phyloP scores from a whole-genome alignment of 257 asterid species.

The Leptodermis oblonga region DNA sequence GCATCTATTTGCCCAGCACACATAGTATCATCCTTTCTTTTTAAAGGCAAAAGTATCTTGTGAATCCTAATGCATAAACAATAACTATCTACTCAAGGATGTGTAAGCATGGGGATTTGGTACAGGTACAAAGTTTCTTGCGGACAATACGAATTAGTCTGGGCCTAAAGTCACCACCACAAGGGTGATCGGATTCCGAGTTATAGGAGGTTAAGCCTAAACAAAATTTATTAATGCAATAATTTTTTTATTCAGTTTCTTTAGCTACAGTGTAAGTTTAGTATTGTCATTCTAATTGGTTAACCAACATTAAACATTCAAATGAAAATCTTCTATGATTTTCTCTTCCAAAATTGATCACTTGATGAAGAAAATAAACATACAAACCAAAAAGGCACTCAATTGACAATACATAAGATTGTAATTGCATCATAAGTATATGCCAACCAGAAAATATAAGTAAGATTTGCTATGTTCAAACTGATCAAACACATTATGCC shows the following conservation, averaged over 20 bases:
- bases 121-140: neutral
- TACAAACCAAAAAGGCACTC: neutral
- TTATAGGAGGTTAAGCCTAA: neutral
- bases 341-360: neutral
- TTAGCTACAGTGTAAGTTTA: neutral
- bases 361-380: neutral
- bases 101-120: neutral
- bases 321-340: neutral
- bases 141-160: neutral
- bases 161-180: neutral
- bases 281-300: neutral
- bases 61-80: neutral
- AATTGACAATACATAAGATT: neutral
- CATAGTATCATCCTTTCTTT: neutral
- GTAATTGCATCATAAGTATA: neutral
- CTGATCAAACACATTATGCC: neutral
- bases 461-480: neutral
- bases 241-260: neutral
- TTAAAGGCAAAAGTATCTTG: neutral
- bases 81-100: neutral
- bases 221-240: neutral
- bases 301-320: neutral
- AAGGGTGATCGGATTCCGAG: neutral
- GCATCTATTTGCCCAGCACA: neutral
- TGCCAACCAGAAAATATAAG: neutral